Evolutionary conservation across 352 stramenopile genomes (phyloP).

Genomic region (Ochromonadaceae sp.): DNA sequence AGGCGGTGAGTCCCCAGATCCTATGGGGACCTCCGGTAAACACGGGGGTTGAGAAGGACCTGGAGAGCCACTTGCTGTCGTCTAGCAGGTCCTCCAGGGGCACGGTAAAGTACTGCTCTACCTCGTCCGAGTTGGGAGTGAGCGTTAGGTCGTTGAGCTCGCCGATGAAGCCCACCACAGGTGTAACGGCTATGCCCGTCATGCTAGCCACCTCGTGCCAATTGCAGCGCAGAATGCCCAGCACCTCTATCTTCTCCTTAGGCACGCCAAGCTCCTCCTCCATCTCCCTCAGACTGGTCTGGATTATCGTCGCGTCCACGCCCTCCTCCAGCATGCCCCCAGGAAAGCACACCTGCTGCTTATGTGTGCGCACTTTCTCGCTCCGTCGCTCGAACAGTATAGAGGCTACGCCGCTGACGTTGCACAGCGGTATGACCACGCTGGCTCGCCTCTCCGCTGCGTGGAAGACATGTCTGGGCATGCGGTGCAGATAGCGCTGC

Average conservation of each 20-base stretch:
- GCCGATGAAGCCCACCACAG: constrained; percentile 84
- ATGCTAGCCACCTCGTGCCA: constrained; percentile 83
- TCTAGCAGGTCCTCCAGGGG: constrained; percentile 18
- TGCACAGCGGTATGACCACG: constrained; percentile 90
- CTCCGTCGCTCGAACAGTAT: constrained; percentile 76
- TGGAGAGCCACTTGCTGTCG: background rate
- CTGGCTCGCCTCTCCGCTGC: constrained; percentile 69
- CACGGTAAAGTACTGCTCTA: constrained; percentile 81
- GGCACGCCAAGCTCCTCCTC: constrained; percentile 73
- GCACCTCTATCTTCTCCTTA: constrained; percentile 50
- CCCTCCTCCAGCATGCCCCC: constrained; percentile 75
- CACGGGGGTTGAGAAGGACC: constrained; percentile 37
- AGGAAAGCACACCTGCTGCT: constrained; percentile 89
- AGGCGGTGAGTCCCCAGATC: constrained; percentile 89
- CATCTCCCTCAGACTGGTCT: constrained; percentile 91
- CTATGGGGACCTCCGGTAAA: constrained; percentile 83
- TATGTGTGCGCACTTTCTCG: constrained; percentile 69
- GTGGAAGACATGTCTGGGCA: constrained; percentile 79
- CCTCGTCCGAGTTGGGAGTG: constrained; percentile 81
- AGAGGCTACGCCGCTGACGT: constrained; percentile 77
- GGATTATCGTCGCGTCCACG: constrained; percentile 75
- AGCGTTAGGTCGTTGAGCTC: constrained; percentile 73
- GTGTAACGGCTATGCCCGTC: constrained; percentile 90
- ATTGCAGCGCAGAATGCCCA: constrained; percentile 86
- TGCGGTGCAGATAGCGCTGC: constrained; percentile 75